Percentiles rank a stretch among this genome's conserved stretches.
phyloP scores from a whole-genome alignment of 2,329 filamentous ascomycete species.

The Trichophaea hybrida region DNA sequence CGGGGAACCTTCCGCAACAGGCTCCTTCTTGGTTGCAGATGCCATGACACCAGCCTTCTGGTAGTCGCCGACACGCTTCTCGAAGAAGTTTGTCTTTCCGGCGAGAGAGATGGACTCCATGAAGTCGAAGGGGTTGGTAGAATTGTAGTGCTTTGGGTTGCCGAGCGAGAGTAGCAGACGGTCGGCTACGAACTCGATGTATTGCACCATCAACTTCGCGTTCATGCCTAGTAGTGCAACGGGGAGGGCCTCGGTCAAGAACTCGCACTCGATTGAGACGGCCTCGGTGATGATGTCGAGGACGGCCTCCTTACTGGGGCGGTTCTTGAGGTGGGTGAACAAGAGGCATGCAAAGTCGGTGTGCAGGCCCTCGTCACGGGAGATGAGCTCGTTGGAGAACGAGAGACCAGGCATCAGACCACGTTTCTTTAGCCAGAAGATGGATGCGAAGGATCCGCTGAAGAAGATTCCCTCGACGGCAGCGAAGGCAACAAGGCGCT shows the following conservation, averaged over 20 bases:
- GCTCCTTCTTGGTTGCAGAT: slow-evolving; percentile 60
- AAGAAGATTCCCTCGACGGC: slow-evolving; percentile 99
- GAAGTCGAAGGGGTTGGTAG: slow-evolving; percentile 96
- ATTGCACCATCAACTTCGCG: slow-evolving; percentile 92
- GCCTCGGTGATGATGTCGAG: slow-evolving; percentile 86
- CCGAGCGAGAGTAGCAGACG: slow-evolving; percentile 83
- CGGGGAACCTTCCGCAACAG: slow-evolving; percentile 35
- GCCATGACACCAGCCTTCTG: slow-evolving; percentile 99
- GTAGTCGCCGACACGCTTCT: slow-evolving; percentile 99
- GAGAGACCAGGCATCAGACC: slow-evolving; percentile 96
- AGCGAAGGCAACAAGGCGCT: slow-evolving; percentile 90
- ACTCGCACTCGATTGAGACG: slow-evolving; percentile 90
- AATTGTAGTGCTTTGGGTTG: slow-evolving; percentile 86
- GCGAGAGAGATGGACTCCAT: slow-evolving; percentile 99
- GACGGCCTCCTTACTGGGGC: slow-evolving; percentile 67
- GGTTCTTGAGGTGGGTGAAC: slow-evolving; percentile 92
- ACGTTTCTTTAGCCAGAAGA: slow-evolving; percentile 99
- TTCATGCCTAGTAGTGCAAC: slow-evolving; percentile 96
- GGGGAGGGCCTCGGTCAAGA: slow-evolving; percentile 88
- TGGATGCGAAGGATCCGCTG: slow-evolving; percentile 93
- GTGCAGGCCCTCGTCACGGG: slow-evolving; percentile 96
- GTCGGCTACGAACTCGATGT: slow-evolving; percentile 98
- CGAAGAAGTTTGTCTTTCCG: slow-evolving; percentile 99
- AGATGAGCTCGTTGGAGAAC: slow-evolving; percentile 99
- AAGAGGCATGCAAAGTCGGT: slow-evolving; percentile 97